Evolutionary conservation across 2,329 filamentous ascomycete genomes (phyloP), one percentile per base, ranked within the genome.

Genomic region (Elsinoe australis): DNA sequence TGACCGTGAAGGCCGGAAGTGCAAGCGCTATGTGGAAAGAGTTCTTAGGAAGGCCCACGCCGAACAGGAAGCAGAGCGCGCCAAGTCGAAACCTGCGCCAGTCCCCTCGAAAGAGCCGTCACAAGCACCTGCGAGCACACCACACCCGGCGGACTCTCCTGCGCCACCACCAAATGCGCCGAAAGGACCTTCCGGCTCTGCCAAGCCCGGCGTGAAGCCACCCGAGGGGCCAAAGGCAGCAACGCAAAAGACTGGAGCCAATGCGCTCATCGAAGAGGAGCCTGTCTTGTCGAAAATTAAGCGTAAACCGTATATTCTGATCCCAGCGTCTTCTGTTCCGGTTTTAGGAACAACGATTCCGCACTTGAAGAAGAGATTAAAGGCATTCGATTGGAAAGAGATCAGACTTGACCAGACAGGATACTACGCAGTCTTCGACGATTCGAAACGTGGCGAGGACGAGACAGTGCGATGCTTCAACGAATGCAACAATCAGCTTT

Each of bases 341-440:
- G 85, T 94, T 9, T 79, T 95, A 60, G 75, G 77, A 24, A 84
- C 87, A 18, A 96, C 90, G 1, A 79, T 95, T 49, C 80, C 84
- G 3, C 92, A 98, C 68, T 76, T 98, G 69, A 87, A 87, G 68
- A 94, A 90, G 65, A 79, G 90, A 44, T 72, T 96, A 47, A 92
- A 90, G 65, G 80, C 82, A 44, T 95, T 85, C 62, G 74, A 79
- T 51, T 87, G 89, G 67, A 81, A 86, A 54, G 82, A 88, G 42
- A 83, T 98, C 45, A 79, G 87, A 26, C 80, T 85, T 51, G 92
- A 98, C 63, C 79, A 79, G 51, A 83, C 80, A 0, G 92, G 92
- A 0, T 98, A 95, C 65, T 96, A 87, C 62, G 80, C 96, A 46
- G 73, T 88, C n/a, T 98, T 98, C 59, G 79, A 85, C 44, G 83